These are phyloP conservation scores for Phytophthora ohioensis DNA, from an alignment of 352 stramenopile genomes.

Conservation along the genomic window DNA sequence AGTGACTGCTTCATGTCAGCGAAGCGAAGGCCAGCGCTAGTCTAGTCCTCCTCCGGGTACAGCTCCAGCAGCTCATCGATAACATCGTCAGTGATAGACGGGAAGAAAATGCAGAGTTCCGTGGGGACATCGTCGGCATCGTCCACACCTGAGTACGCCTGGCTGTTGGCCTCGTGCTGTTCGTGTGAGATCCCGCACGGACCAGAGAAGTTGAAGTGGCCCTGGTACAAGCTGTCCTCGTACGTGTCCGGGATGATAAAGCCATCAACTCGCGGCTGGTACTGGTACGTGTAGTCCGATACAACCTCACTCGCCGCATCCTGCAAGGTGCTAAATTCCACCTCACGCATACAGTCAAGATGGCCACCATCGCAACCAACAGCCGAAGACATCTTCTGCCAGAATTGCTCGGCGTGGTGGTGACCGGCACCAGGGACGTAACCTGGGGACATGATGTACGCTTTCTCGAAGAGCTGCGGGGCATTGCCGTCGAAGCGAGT, in stretches of 20 bases:
- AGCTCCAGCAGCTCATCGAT: conserved; percentile 27
- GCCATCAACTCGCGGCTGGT: conserved; percentile 35
- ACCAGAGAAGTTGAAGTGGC: conserved; percentile 41
- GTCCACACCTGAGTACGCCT: conserved; percentile 19
- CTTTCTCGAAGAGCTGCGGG: conserved; percentile 36
- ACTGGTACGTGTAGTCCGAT: conserved; percentile 27
- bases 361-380: conserved; percentile 28
- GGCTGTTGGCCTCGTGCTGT: conserved; percentile 29
- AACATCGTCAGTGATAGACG: conserved; percentile 29
- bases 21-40: conserved; percentile 26
- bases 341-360: conserved; percentile 35
- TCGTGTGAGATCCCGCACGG: conserved; percentile 38
- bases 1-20: conserved; percentile 39
- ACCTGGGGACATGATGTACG: conserved; percentile 36
- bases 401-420: conserved; percentile 36
- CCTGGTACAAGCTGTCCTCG: conserved; percentile 38
- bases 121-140: conserved; percentile 19
- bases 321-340: conserved; percentile 11
- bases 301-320: conserved; percentile 12
- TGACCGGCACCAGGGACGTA: conserved; percentile 33
- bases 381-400: conserved; percentile 31
- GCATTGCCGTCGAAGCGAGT: conserved; percentile 36
- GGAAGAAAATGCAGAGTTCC: conserved; percentile 36
- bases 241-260: conserved; percentile 39
- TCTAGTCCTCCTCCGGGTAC: conserved; percentile 30